Evolutionary conservation across 257 asterid genomes (phyloP).

Genomic region (Echium plantagineum): DNA sequence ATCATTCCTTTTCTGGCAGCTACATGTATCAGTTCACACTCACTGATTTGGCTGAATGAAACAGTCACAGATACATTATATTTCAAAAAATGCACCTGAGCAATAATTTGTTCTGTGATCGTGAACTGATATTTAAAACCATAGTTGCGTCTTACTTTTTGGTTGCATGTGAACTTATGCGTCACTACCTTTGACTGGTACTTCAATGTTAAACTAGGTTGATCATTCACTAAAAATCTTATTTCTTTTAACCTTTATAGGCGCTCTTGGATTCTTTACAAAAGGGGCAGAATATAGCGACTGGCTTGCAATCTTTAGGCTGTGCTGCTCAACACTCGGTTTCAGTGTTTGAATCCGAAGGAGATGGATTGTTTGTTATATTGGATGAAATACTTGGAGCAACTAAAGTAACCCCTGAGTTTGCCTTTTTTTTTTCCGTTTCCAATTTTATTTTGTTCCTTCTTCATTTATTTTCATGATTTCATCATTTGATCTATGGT

Average conservation of each 20-base stretch:
- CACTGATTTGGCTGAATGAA: neutral
- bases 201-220: slow-evolving; percentile 2
- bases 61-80: neutral
- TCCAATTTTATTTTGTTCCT: slow-evolving; percentile 10
- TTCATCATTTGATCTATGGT: slow-evolving; percentile 1
- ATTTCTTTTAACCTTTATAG: slow-evolving; percentile 24
- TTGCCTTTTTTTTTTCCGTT: slow-evolving; percentile 8
- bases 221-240: slow-evolving; percentile 8
- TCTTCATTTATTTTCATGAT: slow-evolving; percentile 6
- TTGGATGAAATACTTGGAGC: slow-evolving; percentile 53
- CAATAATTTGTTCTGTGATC: neutral
- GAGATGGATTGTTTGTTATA: slow-evolving; percentile 36
- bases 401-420: slow-evolving; percentile 37
- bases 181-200: neutral
- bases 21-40: neutral
- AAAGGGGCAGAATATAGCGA: slow-evolving; percentile 41
- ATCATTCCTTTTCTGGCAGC: neutral
- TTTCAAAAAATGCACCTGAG: neutral
- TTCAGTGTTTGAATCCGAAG: slow-evolving; percentile 54
- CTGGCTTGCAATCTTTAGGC: slow-evolving; percentile 81
- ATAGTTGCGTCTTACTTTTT: neutral
- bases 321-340: slow-evolving; percentile 63
- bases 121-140: neutral
- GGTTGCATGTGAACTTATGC: neutral
- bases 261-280: slow-evolving; percentile 51